These are phyloP conservation scores for Alnus rubra DNA, from an alignment of 306 rosid genomes.

Conservation along the genomic window DNA sequence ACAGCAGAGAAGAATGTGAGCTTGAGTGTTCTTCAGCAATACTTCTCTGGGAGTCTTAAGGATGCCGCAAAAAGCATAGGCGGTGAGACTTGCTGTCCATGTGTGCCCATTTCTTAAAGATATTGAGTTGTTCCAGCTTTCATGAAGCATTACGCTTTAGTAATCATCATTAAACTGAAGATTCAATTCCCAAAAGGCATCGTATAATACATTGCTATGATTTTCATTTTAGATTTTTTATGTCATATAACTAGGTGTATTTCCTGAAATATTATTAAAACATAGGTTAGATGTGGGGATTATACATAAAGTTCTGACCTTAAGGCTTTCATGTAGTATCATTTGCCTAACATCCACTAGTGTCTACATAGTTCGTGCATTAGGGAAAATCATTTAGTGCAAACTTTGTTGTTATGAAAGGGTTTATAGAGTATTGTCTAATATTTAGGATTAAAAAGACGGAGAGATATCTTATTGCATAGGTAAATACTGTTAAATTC, in stretches of 20 bases:
- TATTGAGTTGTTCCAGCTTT: slow-evolving; percentile 7
- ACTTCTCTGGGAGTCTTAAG: slow-evolving; percentile 93
- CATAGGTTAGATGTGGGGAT: not conserved
- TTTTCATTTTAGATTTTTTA: not conserved
- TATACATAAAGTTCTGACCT: not conserved
- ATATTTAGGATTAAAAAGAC: not conserved
- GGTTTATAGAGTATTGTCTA: not conserved
- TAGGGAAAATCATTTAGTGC: not conserved
- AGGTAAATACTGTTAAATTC: not conserved
- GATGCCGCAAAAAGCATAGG: slow-evolving; percentile 91
- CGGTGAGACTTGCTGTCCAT: slow-evolving; percentile 53
- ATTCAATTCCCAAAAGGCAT: not conserved
- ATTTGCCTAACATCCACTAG: not conserved
- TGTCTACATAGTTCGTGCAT: not conserved
- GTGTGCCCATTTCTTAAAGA: slow-evolving; percentile 23
- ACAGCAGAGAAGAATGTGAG: slow-evolving; percentile 76
- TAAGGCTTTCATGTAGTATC: not conserved
- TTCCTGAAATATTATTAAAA: not conserved
- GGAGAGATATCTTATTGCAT: not conserved
- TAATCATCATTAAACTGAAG: slow-evolving; percentile 8
- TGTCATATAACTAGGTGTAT: not conserved
- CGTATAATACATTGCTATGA: not conserved
- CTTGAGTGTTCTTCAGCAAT: slow-evolving; percentile 78
- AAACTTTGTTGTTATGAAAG: not conserved
- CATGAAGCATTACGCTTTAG: slow-evolving; percentile 25